Base-by-base conservation (phyloP, 1,139 yeast genomes). In the Suhomyces chickasaworum region DNA sequence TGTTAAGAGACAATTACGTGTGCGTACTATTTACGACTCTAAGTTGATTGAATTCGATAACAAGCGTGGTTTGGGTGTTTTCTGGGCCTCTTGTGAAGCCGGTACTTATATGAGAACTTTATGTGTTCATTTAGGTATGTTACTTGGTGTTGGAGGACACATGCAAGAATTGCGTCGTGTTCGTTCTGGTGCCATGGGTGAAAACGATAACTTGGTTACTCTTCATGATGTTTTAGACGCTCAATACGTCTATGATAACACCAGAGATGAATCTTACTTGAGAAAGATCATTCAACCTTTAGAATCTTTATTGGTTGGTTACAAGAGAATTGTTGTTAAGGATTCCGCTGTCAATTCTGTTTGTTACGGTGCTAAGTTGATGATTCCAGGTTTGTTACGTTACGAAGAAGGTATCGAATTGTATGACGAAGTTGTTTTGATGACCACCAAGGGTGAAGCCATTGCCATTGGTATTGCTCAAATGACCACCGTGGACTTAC, bases 141-240 rank as follows among this genome's bases (percentile, higher is more conserved):
- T 93, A 52, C 80, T 93, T 58, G 97, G 98, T 61, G 98, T 90
- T 60, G 99, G 99, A 69, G 99, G 98, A 59, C 99, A 93, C 75
- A 93, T 93, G 99, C 99, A 93, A 80, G 99, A 93, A 75, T 85
- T 93, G 63, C 90, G 99, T 76, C 91, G 99, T 80, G 99, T 93
- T 54, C 86, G 99, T 75, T 89, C 97, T 37, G 99, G 99, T 66
- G 98, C 98, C 51, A 69, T 93, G 66, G 79, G 85, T 63, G 99
- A 93, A 75, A 80, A 78, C 61, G 98, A 93, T 65, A 86, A 86
- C 69, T 76, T 93, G 78, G 97, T 93, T 51, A 91, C 99, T 54
- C 80, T 93, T 64, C 99, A 93, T 73, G 99, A 93, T 72, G 95
- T 93, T 45, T 77, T 93, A 69, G 99, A 93, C 69, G 99, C 99